Conservation (phyloP, 2,329 filamentous ascomycete species). For the Fusarium sp. region DNA sequence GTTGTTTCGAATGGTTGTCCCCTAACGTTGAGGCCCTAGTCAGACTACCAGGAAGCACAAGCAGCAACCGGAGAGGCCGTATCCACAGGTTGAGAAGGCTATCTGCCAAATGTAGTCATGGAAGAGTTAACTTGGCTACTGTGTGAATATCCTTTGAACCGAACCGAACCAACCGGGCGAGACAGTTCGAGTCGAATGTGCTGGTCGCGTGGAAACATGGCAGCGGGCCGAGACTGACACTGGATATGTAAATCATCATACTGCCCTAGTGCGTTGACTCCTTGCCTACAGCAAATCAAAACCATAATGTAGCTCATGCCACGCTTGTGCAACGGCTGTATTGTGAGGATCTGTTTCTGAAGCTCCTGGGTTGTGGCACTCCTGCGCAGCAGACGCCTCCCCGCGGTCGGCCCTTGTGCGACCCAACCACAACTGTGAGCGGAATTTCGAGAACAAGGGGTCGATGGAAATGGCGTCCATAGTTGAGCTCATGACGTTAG, state of each 20-base stretch:
- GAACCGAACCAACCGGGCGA: background rate
- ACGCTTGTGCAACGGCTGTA: background rate
- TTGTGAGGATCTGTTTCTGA: background rate
- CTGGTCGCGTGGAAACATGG: background rate
- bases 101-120: background rate
- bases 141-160: background rate
- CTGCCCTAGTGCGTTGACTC: background rate
- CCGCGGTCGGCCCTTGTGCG: background rate
- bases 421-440: background rate
- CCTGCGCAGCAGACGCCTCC: background rate
- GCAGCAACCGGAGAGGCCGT: background rate
- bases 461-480: conserved; percentile 5
- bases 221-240: background rate
- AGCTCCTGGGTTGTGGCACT: background rate
- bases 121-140: background rate
- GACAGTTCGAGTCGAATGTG: background rate
- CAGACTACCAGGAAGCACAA: background rate
- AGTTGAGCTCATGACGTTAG: conserved; percentile 18
- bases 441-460: conserved; percentile 18
- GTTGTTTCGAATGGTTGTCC: background rate
- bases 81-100: background rate
- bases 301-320: background rate
- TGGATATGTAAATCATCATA: background rate
- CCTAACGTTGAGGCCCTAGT: background rate
- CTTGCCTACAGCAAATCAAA: background rate